phyloP scores from a whole-genome alignment of 2,329 filamentous ascomycete species.

The Fusarium poae region DNA sequence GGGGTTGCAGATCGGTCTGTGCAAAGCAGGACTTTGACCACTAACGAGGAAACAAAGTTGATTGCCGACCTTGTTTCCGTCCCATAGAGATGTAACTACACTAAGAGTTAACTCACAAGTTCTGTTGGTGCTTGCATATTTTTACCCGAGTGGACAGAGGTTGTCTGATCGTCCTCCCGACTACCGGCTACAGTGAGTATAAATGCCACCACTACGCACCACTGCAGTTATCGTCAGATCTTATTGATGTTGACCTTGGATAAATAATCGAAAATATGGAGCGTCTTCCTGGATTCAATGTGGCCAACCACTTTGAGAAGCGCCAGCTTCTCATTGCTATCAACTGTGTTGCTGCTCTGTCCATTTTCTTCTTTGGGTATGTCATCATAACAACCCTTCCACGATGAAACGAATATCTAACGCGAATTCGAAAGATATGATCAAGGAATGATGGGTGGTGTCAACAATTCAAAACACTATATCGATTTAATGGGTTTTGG shows the following conservation, averaged over 20 bases:
- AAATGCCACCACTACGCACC: conserved; percentile 22
- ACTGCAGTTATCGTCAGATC: background rate
- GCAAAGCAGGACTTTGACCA: background rate
- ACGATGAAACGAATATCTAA: accelerated
- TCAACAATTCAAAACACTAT: conserved; percentile 39
- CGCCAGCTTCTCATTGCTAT: conserved; percentile 45
- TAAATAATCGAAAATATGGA: conserved; percentile 17
- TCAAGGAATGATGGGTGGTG: conserved; percentile 45
- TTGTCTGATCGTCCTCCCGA: conserved; percentile 18
- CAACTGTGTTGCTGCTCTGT: conserved; percentile 42
- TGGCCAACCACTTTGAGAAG: conserved; percentile 44
- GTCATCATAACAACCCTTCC: background rate
- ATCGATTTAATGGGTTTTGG: conserved; percentile 45
- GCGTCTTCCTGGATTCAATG: conserved; percentile 35
- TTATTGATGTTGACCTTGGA: accelerated
- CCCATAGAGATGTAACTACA: background rate
- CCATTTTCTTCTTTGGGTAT: conserved; percentile 48
- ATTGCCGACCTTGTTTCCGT: conserved; percentile 12
- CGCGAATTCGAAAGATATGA: background rate
- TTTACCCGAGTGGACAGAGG: conserved; percentile 21
- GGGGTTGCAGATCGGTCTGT: background rate
- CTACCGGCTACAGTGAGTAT: conserved; percentile 10
- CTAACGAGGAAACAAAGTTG: background rate
- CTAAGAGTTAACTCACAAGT: background rate
- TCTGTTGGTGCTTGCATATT: background rate